A percentile compares a stretch with the other conserved stretches of the same genome.
phyloP scores from a whole-genome alignment of 306 rosid genomes.

The Cicer arietinum region DNA sequence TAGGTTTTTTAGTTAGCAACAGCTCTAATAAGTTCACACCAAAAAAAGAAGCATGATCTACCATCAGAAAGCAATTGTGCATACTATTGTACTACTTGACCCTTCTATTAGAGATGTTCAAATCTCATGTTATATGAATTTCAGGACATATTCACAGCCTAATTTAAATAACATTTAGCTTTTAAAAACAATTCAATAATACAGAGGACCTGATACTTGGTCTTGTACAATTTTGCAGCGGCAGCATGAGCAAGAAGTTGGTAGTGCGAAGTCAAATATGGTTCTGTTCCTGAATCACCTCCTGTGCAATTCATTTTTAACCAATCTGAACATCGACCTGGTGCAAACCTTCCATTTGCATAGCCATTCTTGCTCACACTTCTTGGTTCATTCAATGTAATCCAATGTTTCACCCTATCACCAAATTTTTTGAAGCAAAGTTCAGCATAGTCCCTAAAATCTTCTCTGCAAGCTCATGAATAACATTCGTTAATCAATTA shows the following conservation, averaged over 20 bases:
- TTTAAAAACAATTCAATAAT: slow-evolving; percentile 2
- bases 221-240: slow-evolving; percentile 54
- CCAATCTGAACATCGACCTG: slow-evolving; percentile 71
- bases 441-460: slow-evolving; percentile 63
- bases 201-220: slow-evolving; percentile 63
- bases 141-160: slow-evolving; percentile 4
- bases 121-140: neutral
- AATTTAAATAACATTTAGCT: neutral
- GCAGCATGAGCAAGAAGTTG: slow-evolving; percentile 71
- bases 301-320: slow-evolving; percentile 57
- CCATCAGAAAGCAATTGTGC: neutral
- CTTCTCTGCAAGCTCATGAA: slow-evolving; percentile 46
- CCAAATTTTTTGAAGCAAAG: slow-evolving; percentile 73
- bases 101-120: neutral
- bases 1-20: slow-evolving; percentile 5
- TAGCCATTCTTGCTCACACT: slow-evolving; percentile 52
- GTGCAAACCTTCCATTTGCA: slow-evolving; percentile 55
- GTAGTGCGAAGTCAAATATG: slow-evolving; percentile 66
- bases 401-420: slow-evolving; percentile 74
- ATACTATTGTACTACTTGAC: slow-evolving; percentile 11
- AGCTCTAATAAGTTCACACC: slow-evolving; percentile 5
- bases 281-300: slow-evolving; percentile 71
- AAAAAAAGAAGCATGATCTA: slow-evolving; percentile 11
- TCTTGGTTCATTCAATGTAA: slow-evolving; percentile 70
- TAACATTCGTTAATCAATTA: slow-evolving; percentile 7